Percentiles rank a stretch among this genome's conserved stretches.
Conservation (phyloP, 2,329 filamentous ascomycete genomes). For the Trichoderma sp. region DNA sequence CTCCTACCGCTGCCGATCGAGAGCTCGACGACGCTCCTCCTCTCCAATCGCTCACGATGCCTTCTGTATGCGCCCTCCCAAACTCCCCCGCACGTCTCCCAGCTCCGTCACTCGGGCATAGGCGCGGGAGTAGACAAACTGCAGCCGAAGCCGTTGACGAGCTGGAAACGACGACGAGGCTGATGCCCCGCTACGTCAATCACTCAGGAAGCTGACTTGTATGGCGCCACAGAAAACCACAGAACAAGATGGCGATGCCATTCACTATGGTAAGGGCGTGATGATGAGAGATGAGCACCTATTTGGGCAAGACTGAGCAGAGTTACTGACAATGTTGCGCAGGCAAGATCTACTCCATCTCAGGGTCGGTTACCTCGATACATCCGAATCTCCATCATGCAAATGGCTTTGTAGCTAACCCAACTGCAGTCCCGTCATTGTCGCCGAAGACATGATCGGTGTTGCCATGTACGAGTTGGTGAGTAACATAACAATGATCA, state of each 20-base stretch:
- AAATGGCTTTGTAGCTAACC: conserved; percentile 23
- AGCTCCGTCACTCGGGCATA: neutral
- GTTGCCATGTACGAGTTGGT: conserved; percentile 99
- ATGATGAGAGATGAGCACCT: neutral
- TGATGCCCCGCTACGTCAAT: conserved; percentile 23
- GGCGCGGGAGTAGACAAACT: neutral
- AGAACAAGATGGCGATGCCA: conserved; percentile 39
- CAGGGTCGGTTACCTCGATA: conserved; percentile 50
- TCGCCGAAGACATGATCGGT: conserved; percentile 97
- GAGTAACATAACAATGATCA: conserved; percentile 36
- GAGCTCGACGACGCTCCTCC: conserved; percentile 29
- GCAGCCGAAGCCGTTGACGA: conserved; percentile 23
- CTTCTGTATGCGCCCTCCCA: conserved; percentile 49
- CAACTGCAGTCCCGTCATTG: conserved; percentile 72
- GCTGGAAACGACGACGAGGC: conserved; percentile 10
- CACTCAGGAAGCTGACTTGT: conserved; percentile 26
- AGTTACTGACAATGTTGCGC: conserved; percentile 27
- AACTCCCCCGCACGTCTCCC: conserved; percentile 12
- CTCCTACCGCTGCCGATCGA: conserved; percentile 22
- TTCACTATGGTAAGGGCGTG: conserved; percentile 40
- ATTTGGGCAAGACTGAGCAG: neutral
- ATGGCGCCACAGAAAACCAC: conserved; percentile 32
- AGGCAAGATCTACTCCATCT: conserved; percentile 63
- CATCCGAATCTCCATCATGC: neutral
- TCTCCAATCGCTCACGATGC: conserved; percentile 47